Evolutionary conservation across 768 basidiomycete genomes (phyloP), one percentile per base, ranked within the genome.

Genomic region (Lyophyllum shimeji): DNA sequence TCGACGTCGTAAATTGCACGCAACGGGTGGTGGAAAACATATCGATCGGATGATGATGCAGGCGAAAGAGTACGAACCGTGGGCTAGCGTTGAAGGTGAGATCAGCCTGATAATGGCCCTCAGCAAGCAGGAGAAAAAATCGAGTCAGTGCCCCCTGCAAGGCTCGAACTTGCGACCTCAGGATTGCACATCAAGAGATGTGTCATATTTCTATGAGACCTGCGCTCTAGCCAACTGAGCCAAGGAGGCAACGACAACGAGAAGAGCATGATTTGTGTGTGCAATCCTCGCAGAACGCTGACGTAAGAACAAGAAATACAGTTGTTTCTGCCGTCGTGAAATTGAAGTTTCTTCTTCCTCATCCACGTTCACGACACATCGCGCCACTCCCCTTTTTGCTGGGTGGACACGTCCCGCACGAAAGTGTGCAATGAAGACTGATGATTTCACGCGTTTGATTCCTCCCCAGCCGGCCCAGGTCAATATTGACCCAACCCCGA

Each of bases 91-190:
- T n/a, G n/a, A n/a, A n/a, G n/a, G n/a, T n/a, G n/a, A n/a, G n/a
- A n/a, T n/a, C n/a, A n/a, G n/a, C n/a, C n/a, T n/a, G n/a, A n/a
- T n/a, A n/a, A n/a, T n/a, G n/a, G n/a, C n/a, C n/a, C n/a, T n/a
- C n/a, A n/a, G n/a, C n/a, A n/a, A n/a, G n/a, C n/a, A n/a, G n/a
- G n/a, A n/a, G n/a, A n/a, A n/a, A n/a, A n/a, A n/a, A n/a, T n/a
- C n/a, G n/a, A n/a, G n/a, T n/a, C n/a, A n/a, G 31, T 81, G 80
- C 78, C 72, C 79, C 71, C 73, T 78, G 76, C 74, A 77, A 80
- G 80, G 74, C 67, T 82, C 80, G 80, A 82, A 81, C 81, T 80
- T 78, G 76, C 77, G 81, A 80, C 79, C 77, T 82, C 77, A 76
- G 77, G 81, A 81, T 81, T 78, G 37, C 73, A 63, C 57, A 56